A percentile compares a stretch with the other conserved stretches of the same genome.
These are phyloP conservation scores for Mycocentrospora acerina DNA, from an alignment of 2,329 filamentous ascomycete genomes.

Conservation along the genomic window DNA sequence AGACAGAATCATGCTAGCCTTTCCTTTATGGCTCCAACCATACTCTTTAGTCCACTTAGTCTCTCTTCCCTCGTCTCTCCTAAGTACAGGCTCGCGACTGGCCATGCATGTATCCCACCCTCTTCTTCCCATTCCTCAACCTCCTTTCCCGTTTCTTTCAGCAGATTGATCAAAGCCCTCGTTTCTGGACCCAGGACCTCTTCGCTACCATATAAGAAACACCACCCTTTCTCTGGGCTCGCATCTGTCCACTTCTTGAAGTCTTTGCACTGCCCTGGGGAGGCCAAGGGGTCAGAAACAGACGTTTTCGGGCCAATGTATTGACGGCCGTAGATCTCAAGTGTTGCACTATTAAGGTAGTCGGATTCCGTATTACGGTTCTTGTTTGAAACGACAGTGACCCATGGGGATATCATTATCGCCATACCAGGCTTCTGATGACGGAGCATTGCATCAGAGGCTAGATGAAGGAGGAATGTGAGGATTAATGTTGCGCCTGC, in stretches of 20 bases:
- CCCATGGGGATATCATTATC: conserved; percentile 78
- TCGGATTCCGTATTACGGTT: conserved; percentile 72
- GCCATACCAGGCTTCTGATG: conserved; percentile 61
- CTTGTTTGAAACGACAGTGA: conserved; percentile 67
- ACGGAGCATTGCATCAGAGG: conserved; percentile 48
- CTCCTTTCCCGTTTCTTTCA: conserved; percentile 56
- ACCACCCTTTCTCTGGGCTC: conserved; percentile 66
- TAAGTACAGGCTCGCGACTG: conserved; percentile 65
- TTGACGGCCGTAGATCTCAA: conserved; percentile 69
- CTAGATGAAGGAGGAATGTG: conserved; percentile 69
- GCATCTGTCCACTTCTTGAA: conserved; percentile 66
- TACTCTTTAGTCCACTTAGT: conserved; percentile 49
- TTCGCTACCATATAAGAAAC: conserved; percentile 71
- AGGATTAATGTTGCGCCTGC: conserved; percentile 75
- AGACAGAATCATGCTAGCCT: conserved; percentile 21
- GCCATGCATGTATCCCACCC: conserved; percentile 79
- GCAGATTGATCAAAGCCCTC: conserved; percentile 57
- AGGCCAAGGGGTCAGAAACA: conserved; percentile 60
- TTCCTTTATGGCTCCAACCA: conserved; percentile 42
- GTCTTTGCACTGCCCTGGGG: conserved; percentile 71
- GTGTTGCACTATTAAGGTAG: conserved; percentile 67
- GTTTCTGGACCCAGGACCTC: conserved; percentile 77
- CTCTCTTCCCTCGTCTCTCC: conserved; percentile 50
- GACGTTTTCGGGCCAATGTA: conserved; percentile 61
- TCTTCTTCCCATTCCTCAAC: conserved; percentile 62